Evolutionary conservation across 176 grass and related monocot species (phyloP), one percentile per base, ranked within the genome.

Genomic region (Dendrocalamus sinicus): DNA sequence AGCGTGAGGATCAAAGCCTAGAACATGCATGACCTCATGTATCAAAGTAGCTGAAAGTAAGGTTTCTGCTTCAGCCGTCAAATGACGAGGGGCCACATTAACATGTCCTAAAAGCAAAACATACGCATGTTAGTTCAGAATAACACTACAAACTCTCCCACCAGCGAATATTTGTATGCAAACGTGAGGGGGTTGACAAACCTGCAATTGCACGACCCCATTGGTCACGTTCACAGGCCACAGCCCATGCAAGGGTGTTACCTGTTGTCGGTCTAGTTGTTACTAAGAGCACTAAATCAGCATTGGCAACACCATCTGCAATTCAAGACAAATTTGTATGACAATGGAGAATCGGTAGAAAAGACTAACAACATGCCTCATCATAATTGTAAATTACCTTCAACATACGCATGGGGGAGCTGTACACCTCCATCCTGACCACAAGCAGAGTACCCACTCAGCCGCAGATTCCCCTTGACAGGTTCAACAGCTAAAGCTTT

Each of bases 21-120:
- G 84, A 92, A 99, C 96, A 90, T 99, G 96, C 94, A 99, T 99
- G 55, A 99, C 96, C 86, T 99, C 96, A 73, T 99, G 96, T 80
- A 99, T 92, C 65, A 99, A 78, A 17, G 96, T 99, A 65, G 96
- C 96, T 2, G 96, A 96, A 84, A 99, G 96, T 90, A 99, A 85
- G 35, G 90, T 99, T 89, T 99, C 94, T 60, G 96, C 96, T 92
- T 99, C 96, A 63, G 91, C 90, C 32, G 96, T 99, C 79, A 99
- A 94, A 96, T 99, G 96, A 52, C 96, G 93, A 43, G 96, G 96
- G 17, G 96, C 93, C 68, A 99, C 96, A 92, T 99, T 99, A 76
- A 99, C 96, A 71, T 99, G 96, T 37, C 96, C 96, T 98, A 48
- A 52, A 79, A 67, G 41, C 17, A 78, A 72, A 67, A 40, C 50